Evolutionary conservation across 345 rosid genomes (phyloP).

Genomic region (Trapa bicornis): DNA sequence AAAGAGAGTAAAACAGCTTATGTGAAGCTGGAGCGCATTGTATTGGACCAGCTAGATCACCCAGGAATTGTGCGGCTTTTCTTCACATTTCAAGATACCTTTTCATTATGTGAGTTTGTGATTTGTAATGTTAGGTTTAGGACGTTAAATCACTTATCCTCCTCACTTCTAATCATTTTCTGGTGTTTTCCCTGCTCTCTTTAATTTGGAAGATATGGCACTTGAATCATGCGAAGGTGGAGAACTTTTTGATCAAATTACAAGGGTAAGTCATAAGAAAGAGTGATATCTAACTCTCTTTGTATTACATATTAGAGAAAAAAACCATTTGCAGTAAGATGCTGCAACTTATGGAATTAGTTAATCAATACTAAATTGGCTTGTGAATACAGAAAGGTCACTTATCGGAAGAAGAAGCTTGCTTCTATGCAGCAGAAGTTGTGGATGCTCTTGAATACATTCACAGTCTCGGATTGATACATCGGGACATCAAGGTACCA

Average conservation of each 20-base stretch:
- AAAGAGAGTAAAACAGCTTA: conserved; percentile 95
- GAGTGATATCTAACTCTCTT: background rate
- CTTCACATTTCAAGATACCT: conserved; percentile 90
- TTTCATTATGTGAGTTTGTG: conserved; percentile 68
- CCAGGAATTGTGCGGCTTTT: conserved; percentile 84
- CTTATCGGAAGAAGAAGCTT: conserved; percentile 75
- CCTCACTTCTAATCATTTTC: conserved; percentile 5
- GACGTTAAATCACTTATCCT: conserved; percentile 5
- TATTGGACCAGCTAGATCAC: conserved; percentile 94
- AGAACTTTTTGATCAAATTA: conserved; percentile 95
- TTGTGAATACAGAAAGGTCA: conserved; percentile 58
- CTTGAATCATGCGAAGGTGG: conserved; percentile 99
- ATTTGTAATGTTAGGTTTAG: background rate
- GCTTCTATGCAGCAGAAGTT: conserved; percentile 86
- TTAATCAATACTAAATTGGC: conserved; percentile 3
- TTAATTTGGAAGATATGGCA: conserved; percentile 70
- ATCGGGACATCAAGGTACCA: conserved; percentile 91
- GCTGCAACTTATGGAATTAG: background rate
- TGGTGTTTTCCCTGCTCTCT: conserved; percentile 14
- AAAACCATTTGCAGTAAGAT: background rate
- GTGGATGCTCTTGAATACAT: conserved; percentile 96
- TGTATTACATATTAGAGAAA: background rate
- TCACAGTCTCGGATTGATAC: conserved; percentile 83
- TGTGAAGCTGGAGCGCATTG: conserved; percentile 89
- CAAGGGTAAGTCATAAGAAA: conserved; percentile 50